A percentile compares a stretch with the other conserved stretches of the same genome.
Evolutionary conservation across 805 yeast genomes (phyloP).

Genomic region (Hanseniaspora occidentalis): DNA sequence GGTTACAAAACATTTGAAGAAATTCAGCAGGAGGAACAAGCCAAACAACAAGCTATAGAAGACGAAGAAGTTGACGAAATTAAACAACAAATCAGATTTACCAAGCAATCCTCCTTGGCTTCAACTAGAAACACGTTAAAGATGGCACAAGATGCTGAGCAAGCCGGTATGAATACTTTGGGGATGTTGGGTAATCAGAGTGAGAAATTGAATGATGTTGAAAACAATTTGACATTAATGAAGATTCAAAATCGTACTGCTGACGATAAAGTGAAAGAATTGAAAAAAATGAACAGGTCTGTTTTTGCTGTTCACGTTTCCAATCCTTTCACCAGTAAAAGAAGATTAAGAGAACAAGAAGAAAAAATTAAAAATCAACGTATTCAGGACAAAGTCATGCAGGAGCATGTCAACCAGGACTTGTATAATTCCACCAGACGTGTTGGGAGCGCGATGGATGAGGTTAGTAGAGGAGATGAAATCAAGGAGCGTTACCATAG

Average conservation of each 20-base stretch:
- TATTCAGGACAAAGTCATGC: constrained; percentile 45
- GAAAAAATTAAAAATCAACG: constrained; percentile 49
- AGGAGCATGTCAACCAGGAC: constrained; percentile 47
- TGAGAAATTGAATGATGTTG: constrained; percentile 70
- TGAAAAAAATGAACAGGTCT: constrained; percentile 67
- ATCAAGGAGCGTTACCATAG: constrained; percentile 25
- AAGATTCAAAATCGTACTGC: constrained; percentile 74
- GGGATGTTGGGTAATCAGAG: constrained; percentile 93
- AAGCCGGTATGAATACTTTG: constrained; percentile 65
- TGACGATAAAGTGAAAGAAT: constrained; percentile 68
- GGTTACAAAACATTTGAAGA: constrained; percentile 25
- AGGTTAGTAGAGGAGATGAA: constrained; percentile 24
- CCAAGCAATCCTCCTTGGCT: constrained; percentile 77
- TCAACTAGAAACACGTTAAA: constrained; percentile 74
- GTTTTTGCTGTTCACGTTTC: constrained; percentile 68
- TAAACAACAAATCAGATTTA: constrained; percentile 68
- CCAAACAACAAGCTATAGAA: constrained; percentile 37
- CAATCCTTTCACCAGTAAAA: constrained; percentile 81
- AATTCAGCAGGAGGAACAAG: constrained; percentile 25
- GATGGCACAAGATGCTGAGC: constrained; percentile 61
- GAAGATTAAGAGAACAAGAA: constrained; percentile 64
- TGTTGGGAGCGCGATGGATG: constrained; percentile 46
- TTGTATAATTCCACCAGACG: constrained; percentile 58
- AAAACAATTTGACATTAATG: constrained; percentile 62
- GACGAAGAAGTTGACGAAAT: constrained; percentile 85